Evolutionary conservation across 2,329 filamentous ascomycete genomes (phyloP).

Genomic region (Verticillium nonalfalfae): DNA sequence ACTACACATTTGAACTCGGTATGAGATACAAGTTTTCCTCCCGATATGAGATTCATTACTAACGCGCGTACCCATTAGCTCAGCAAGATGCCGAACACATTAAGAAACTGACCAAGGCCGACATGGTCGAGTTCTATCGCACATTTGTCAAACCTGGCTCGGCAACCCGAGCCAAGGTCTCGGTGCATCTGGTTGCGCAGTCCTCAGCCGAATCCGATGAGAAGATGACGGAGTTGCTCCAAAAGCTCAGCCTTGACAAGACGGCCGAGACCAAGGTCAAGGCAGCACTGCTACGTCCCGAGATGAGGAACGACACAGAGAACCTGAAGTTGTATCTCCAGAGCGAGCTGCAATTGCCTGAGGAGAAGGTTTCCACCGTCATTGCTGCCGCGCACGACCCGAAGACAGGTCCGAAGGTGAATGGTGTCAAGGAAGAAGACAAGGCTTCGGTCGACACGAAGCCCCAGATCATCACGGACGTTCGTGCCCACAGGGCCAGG

Average conservation of each 20-base stretch:
- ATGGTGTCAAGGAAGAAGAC: constrained; percentile 22
- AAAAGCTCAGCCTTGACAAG: constrained; percentile 25
- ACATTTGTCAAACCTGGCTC: constrained; percentile 72
- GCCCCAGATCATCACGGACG: constrained; percentile 65
- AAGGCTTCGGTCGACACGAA: constrained; percentile 15
- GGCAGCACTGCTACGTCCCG: constrained; percentile 11
- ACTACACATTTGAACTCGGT: constrained; percentile 86
- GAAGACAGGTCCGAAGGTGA: constrained; percentile 30
- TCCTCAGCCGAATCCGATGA: constrained; percentile 39
- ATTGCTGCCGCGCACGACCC: constrained; percentile 36
- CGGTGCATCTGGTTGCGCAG: constrained; percentile 78
- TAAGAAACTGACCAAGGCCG: constrained; percentile 66
- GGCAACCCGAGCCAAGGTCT: constrained; percentile 68
- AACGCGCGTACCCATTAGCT: constrained; percentile 34
- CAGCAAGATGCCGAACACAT: constrained; percentile 73
- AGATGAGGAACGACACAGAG: constrained; percentile 41
- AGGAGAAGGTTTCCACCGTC: constrained; percentile 43
- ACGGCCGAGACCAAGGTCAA: constrained; percentile 16
- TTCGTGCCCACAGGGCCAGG: constrained; percentile 72
- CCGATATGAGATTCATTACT: constrained; percentile 5
- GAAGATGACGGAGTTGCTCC: constrained; percentile 34
- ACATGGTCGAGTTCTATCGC: constrained; percentile 75
- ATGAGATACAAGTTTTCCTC: constrained; percentile 23
- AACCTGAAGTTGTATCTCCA: constrained; percentile 44
- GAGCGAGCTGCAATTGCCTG: constrained; percentile 37